Base-by-base conservation (phyloP, 2,329 filamentous ascomycete species). In the Fusarium avenaceum region DNA sequence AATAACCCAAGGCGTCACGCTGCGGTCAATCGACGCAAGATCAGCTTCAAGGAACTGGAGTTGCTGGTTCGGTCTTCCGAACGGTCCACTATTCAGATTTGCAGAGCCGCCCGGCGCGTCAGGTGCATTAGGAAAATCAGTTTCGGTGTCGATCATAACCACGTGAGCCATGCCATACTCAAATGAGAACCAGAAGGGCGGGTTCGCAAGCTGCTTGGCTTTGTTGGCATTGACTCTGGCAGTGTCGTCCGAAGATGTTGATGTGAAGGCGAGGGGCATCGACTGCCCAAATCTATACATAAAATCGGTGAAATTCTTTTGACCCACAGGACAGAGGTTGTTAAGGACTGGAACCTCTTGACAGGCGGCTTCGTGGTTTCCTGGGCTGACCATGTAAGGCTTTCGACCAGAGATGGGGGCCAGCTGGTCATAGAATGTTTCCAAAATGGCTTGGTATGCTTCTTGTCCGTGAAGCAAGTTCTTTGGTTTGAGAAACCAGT, bases 21-120 rank as follows among this genome's bases (percentile, higher is more conserved):
- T 76, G 48, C 86, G 82, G 74, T 88, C 85, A 33, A 88, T 85
- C 0, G 83, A 84, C 0, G 84, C 82, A 0, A 89, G 42, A n/a
- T 66, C 63, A 2, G 63, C 57, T 8, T 67, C 63, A 0, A 66
- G 50, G 15, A 66, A 66, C 5, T 67, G 49, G 2, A 66, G 13
- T 4, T 67, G 63, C 14, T 66, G 63, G 4, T 66, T 49, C 0
- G 63, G 63, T 1, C 38, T 48, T 0, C 63, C 63, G 6, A 66
- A 66, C 0, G 63, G 63, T 17, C 63, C 63, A 5, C 63, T 63
- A 3, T 66, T 67, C 1, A 66, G n/a, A 5, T 67, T 51, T 1
- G 63, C 63, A 2, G 50, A 66, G 4, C 57, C 63, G 7, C 63
- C 63, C 6, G 57, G 63, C 1, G 32, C 50, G 8, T 66, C 63